phyloP scores from a whole-genome alignment of 2,329 filamentous ascomycete species.

The Cordyceps pruinosa region DNA sequence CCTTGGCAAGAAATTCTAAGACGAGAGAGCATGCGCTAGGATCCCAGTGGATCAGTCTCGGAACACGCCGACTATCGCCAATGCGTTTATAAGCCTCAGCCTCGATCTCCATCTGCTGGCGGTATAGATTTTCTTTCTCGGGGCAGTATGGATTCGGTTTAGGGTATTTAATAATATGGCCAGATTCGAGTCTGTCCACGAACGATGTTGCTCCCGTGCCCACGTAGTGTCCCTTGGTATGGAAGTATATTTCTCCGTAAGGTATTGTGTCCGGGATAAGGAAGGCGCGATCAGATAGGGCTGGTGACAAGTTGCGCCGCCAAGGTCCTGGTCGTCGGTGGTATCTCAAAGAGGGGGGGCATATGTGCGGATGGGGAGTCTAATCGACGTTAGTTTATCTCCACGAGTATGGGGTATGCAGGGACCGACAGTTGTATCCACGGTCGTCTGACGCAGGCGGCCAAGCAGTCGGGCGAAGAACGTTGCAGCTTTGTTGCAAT shows the following conservation, averaged over 20 bases:
- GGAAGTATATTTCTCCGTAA: conserved; percentile 17
- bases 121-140: background rate
- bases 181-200: conserved; percentile 18
- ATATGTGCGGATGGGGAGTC: background rate
- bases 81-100: conserved; percentile 20
- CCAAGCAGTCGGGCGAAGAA: background rate
- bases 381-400: background rate
- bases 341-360: background rate
- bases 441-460: background rate
- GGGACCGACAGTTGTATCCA: background rate
- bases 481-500: background rate
- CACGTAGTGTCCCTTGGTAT: conserved; percentile 18
- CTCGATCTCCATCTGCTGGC: conserved; percentile 18
- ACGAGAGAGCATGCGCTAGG: conserved; percentile 18
- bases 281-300: conserved; percentile 18
- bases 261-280: conserved; percentile 15
- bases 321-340: conserved; percentile 14
- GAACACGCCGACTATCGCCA: conserved; percentile 17
- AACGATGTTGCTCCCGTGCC: conserved; percentile 15
- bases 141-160: conserved; percentile 17
- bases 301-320: conserved; percentile 15
- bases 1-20: conserved; percentile 22
- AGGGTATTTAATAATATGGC: conserved; percentile 19
- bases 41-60: conserved; percentile 19
- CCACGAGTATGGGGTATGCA: background rate